These are phyloP conservation scores for Neckera pumila DNA, from an alignment of 225 moss, liverwort and hornwort species.

Conservation along the genomic window DNA sequence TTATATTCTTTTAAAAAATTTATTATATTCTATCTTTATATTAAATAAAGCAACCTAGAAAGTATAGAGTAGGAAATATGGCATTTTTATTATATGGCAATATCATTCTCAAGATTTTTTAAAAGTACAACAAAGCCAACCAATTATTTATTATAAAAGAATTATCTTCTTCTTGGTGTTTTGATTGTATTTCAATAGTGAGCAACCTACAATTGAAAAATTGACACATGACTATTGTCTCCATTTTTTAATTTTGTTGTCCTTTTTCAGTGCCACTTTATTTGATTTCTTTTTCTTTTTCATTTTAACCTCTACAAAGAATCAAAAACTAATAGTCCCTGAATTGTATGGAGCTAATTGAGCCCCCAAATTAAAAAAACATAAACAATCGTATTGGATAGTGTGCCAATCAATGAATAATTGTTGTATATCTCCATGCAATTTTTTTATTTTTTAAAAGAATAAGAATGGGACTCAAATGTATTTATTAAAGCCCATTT, in stretches of 20 bases:
- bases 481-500: not conserved
- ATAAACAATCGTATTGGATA: too few relatives aligned
- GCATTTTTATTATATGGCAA: not conserved
- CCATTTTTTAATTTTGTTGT: not conserved
- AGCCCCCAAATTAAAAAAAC: not conserved
- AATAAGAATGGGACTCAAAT: accelerated
- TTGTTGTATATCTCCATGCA: not conserved
- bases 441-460: not conserved
- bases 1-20: too few relatives aligned
- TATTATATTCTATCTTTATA: not conserved
- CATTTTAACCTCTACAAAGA: not conserved
- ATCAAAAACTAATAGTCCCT: accelerated
- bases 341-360: not conserved
- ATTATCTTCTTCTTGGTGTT: not conserved
- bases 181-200: not conserved
- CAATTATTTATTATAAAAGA: not conserved
- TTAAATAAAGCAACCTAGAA: not conserved
- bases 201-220: not conserved
- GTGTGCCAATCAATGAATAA: not conserved
- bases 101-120: not conserved
- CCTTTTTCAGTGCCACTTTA: not conserved
- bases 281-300: accelerated
- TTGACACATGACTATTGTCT: not conserved
- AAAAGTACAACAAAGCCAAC: not conserved
- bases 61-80: not conserved